Base-by-base conservation (phyloP, 306 rosid genomes). In the Glycine soja region DNA sequence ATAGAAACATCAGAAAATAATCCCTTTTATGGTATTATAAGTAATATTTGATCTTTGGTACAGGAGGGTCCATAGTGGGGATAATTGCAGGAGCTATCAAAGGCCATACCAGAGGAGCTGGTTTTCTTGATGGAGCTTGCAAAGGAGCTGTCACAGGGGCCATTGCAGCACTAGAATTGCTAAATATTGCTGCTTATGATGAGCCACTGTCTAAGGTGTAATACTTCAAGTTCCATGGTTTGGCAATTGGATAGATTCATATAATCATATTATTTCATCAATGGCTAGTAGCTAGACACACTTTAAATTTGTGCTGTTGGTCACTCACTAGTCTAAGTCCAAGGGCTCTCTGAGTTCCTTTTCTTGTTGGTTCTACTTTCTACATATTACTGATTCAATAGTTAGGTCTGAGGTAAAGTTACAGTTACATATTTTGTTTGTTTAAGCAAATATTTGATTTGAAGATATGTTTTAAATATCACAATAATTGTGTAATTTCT, bases 51-150 rank as follows among this genome's bases (percentile, higher is more conserved):
- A 40, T 76, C 6, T 47, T 36, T 48, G 47, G 45, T 5, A 30
- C 70, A 81, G 85, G 85, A 65, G 80, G 85, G 53, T 81, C 52
- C 30, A 65, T 81, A 32, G 66, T 81, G 70, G 85, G 85, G 66
- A 45, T 46, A 56, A 54, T 54, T 24, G 61, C 43, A 45, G 80
- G 80, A 81, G 85, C 62, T 30, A 81, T 74, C 36, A 54, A 46
- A 19, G 85, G 85, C 1, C 80, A 81, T 0, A 81, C 70, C 14
- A 65, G 80, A 81, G 80, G 74, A 74, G 80, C 63, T 24, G 85
- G 85, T 7, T 54, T 81, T 32, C 62, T 74, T 65, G 85, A 81
- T 64, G 85, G 85, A 10, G 85, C 80, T 14, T 57, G 85, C 12
- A 81, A 81, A 34, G 85, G 85, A 66, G 85, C 80, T 30, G 63